Conservation (phyloP, 805 yeast genomes). For the Teunomyces stri region DNA sequence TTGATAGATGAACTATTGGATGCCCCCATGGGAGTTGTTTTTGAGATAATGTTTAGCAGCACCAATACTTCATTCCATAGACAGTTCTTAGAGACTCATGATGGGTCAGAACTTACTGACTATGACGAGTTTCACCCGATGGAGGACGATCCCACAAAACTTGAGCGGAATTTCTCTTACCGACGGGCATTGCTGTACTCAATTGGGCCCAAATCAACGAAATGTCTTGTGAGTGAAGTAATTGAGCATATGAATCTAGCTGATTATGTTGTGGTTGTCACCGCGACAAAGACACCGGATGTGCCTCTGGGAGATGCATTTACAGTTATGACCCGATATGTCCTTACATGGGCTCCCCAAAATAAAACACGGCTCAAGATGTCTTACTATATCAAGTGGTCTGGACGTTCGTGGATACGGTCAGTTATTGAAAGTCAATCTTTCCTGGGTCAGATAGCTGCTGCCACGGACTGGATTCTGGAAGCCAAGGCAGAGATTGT, state of each 20-base stretch:
- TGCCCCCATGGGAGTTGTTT: slow-evolving; percentile 68
- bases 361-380: slow-evolving; percentile 54
- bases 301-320: slow-evolving; percentile 79
- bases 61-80: slow-evolving; percentile 44
- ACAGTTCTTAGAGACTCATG: slow-evolving; percentile 52
- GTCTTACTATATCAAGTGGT: slow-evolving; percentile 63
- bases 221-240: slow-evolving; percentile 60
- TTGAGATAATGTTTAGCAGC: slow-evolving; percentile 59
- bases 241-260: slow-evolving; percentile 52
- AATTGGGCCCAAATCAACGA: slow-evolving; percentile 76
- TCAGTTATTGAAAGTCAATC: slow-evolving; percentile 74
- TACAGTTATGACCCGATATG: slow-evolving; percentile 55
- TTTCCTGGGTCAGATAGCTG: slow-evolving; percentile 67
- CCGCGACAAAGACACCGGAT: slow-evolving; percentile 69
- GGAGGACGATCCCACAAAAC: slow-evolving; percentile 36
- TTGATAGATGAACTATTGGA: slow-evolving; percentile 51
- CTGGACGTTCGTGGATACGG: slow-evolving; percentile 75
- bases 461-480: slow-evolving; percentile 48
- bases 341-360: slow-evolving; percentile 60
- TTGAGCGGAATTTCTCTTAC: slow-evolving; percentile 53
- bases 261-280: slow-evolving; percentile 48
- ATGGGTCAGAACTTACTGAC: slow-evolving; percentile 56
- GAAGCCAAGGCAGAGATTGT: slow-evolving; percentile 43
- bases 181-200: slow-evolving; percentile 63
- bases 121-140: slow-evolving; percentile 33